Evolutionary conservation across 495 filamentous ascomycete genomes (phyloP).

Genomic region (Daldinia caldariorum): DNA sequence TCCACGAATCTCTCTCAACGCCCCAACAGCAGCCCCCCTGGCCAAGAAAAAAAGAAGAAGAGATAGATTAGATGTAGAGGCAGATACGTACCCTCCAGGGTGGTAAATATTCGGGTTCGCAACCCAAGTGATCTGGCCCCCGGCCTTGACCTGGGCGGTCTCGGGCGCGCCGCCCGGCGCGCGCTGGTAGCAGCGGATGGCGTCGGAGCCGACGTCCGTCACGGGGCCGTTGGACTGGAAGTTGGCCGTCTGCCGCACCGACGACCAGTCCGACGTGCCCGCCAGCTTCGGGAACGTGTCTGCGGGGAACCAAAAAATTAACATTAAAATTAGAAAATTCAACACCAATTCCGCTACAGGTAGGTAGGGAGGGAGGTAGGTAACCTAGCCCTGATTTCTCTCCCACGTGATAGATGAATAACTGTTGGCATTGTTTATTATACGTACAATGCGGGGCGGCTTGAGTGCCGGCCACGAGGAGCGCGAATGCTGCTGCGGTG

Average conservation of each 20-base stretch:
- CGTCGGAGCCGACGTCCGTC: conserved; percentile 57
- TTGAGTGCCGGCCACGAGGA: conserved; percentile 47
- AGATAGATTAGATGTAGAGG: too few species aligned
- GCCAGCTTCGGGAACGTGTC: conserved; percentile 49
- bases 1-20: too few species aligned
- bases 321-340: too few species aligned
- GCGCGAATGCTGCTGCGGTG: conserved; percentile 44
- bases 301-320: background rate
- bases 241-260: conserved; percentile 60
- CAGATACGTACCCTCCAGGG: conserved; percentile 49
- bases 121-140: conserved; percentile 56
- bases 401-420: too few species aligned
- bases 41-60: too few species aligned
- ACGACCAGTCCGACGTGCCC: conserved; percentile 57
- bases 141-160: conserved; percentile 57
- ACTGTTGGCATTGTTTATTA: too few species aligned
- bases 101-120: conserved; percentile 59
- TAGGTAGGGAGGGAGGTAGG: background rate
- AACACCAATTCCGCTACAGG: too few species aligned
- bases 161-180: conserved; percentile 52
- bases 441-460: conserved; percentile 57
- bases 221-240: conserved; percentile 64
- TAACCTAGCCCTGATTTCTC: too few species aligned
- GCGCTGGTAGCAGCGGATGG: conserved; percentile 63
- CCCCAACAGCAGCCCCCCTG: too few species aligned